phyloP scores from a whole-genome alignment of 2,329 filamentous ascomycete species.

The Fusarium tjaetaba region DNA sequence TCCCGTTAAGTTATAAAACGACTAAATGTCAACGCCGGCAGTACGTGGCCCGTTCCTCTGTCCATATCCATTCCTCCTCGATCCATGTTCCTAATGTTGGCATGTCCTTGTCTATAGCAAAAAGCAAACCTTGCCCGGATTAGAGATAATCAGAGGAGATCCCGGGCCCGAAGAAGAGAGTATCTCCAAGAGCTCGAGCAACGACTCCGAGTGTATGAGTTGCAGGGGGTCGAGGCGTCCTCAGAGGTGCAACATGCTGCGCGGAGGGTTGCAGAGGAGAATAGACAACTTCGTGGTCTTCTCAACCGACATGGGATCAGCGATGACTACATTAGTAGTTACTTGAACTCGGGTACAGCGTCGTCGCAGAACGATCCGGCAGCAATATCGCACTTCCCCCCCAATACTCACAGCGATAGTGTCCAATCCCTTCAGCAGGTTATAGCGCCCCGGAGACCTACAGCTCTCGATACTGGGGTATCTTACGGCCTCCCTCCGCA shows the following conservation, averaged over 20 bases:
- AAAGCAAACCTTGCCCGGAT: slow-evolving; percentile 64
- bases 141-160: slow-evolving; percentile 80
- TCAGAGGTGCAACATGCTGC: slow-evolving; percentile 78
- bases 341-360: slow-evolving; percentile 44
- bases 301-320: slow-evolving; percentile 66
- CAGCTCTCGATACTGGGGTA: slow-evolving; percentile 42
- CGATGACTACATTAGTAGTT: slow-evolving; percentile 63
- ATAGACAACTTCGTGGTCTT: slow-evolving; percentile 69
- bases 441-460: slow-evolving; percentile 50
- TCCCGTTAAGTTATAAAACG: slow-evolving; percentile 34
- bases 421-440: slow-evolving; percentile 52
- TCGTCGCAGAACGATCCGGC: slow-evolving; percentile 32
- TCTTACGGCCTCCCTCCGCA: slow-evolving; percentile 46
- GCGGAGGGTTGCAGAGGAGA: slow-evolving; percentile 74
- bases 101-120: slow-evolving; percentile 43
- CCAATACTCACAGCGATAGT: slow-evolving; percentile 39
- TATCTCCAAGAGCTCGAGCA: slow-evolving; percentile 76
- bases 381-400: slow-evolving; percentile 32
- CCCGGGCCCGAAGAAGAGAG: slow-evolving; percentile 77
- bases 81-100: slow-evolving; percentile 30
- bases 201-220: slow-evolving; percentile 68
- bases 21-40: slow-evolving; percentile 47
- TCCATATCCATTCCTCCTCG: slow-evolving; percentile 4
- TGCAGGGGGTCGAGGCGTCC: slow-evolving; percentile 73
- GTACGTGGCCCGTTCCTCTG: slow-evolving; percentile 39